phyloP scores from a whole-genome alignment of 2,329 filamentous ascomycete genomes.

The Zasmidium angulare region DNA sequence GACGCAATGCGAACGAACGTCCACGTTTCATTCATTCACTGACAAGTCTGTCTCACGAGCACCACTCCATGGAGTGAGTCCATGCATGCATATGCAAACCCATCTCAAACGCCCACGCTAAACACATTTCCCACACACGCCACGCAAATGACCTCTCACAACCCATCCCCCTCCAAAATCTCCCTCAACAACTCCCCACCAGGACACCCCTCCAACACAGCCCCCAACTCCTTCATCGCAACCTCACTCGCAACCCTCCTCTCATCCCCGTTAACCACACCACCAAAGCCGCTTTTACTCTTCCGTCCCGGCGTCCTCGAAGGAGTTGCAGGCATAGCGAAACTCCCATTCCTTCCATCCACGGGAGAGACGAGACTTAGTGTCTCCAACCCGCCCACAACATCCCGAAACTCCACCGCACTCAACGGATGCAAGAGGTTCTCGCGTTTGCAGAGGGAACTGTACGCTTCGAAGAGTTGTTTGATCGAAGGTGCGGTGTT shows the following conservation, averaged over 20 bases:
- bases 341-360: slow-evolving; percentile 69
- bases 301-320: slow-evolving; percentile 68
- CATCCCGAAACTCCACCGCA: slow-evolving; percentile 89
- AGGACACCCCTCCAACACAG: slow-evolving; percentile 34
- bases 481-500: slow-evolving; percentile 73
- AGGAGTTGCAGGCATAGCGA: slow-evolving; percentile 60
- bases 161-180: slow-evolving; percentile 36
- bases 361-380: slow-evolving; percentile 73
- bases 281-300: slow-evolving; percentile 46
- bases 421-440: slow-evolving; percentile 88
- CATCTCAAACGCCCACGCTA: not conserved
- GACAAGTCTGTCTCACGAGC: not conserved
- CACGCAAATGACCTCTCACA: not conserved
- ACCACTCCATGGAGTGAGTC: not conserved
- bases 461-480: slow-evolving; percentile 80
- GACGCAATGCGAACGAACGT: too few species aligned
- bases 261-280: slow-evolving; percentile 62
- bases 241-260: slow-evolving; percentile 37
- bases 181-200: slow-evolving; percentile 38
- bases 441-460: slow-evolving; percentile 77
- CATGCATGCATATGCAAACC: not conserved
- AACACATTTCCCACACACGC: not conserved
- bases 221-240: slow-evolving; percentile 35
- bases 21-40: too few species aligned
- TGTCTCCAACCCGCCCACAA: slow-evolving; percentile 85